phyloP scores from a whole-genome alignment of 345 rosid genomes.

The Trapa bicornis region DNA sequence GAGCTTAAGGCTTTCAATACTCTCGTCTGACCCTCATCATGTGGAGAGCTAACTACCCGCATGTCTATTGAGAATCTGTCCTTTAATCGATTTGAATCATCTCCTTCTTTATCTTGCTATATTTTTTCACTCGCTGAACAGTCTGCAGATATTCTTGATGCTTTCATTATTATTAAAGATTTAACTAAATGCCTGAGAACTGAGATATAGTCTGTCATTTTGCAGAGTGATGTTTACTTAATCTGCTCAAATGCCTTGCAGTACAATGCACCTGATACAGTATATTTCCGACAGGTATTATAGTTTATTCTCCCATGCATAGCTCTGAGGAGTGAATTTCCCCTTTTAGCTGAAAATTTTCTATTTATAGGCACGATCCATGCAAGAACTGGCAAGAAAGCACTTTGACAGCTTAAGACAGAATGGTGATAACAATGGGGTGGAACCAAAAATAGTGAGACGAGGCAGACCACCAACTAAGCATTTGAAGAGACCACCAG shows the following conservation, averaged over 20 bases:
- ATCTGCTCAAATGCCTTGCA: slow-evolving; percentile 87
- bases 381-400: slow-evolving; percentile 75
- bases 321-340: slow-evolving; percentile 3
- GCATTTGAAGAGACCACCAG: slow-evolving; percentile 33
- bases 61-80: no score
- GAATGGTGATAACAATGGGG: slow-evolving; percentile 56
- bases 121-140: no score
- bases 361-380: slow-evolving; percentile 61
- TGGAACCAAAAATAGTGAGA: slow-evolving; percentile 36
- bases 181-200: not conserved
- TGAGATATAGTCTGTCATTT: slow-evolving; percentile 4
- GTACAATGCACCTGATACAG: slow-evolving; percentile 70
- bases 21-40: no score
- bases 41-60: no score
- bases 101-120: no score
- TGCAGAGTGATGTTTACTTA: slow-evolving; percentile 65
- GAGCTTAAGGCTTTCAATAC: no score
- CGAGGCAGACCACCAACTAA: slow-evolving; percentile 59
- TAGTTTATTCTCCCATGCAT: slow-evolving; percentile 6
- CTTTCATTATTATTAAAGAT: not conserved
- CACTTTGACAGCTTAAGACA: slow-evolving; percentile 72
- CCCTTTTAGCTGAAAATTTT: slow-evolving; percentile 7
- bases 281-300: slow-evolving; percentile 71
- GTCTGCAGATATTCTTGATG: not conserved
- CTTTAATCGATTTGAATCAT: no score